Base-by-base conservation (phyloP, 306 rosid genomes). In the Glycine latifolia region DNA sequence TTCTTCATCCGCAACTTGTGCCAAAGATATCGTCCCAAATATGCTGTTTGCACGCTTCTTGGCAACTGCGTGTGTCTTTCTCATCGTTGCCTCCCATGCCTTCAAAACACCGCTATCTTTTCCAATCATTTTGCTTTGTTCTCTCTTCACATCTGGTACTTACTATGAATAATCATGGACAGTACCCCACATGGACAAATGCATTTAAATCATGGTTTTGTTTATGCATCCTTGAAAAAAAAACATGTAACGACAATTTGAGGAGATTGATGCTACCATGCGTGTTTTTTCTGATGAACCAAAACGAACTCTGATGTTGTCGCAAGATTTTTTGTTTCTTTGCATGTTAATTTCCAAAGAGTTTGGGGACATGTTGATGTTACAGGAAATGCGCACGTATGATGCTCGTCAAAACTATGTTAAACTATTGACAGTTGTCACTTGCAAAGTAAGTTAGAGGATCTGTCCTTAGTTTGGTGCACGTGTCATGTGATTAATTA, bases 21-120 rank as follows among this genome's bases (percentile, higher is more conserved):
- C 77, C 5, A 88, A 53, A 0, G 87, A 56, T 52, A 87, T 77
- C 1, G 90, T 17, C 17, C 98, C 98, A 6, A 95, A 92, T 59
- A 92, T 84, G 86, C 91, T 91, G 66, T 95, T 93, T 7, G 98
- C 97, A 4, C 97, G 92, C 67, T 88, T 91, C 65, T 90, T 95
- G 0, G 98, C 90, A 7, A 84, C 97, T 4, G 97, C 97, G 12
- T 89, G 92, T 3, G 98, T 95, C 66, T 79, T 93, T 50, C 94
- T 90, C 69, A 95, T 73, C 2, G 98, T 95, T 43, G 94, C 94
- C 80, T 95, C 97, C 98, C 98, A 95, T 82, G 94, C 98, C 95
- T 90, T 95, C 70, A 89, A 37, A 54, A 95, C 95, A 10, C 91
- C 91, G 47, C 92, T 89, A 0, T 91, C 97, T 86, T 77, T 89